A percentile compares a stretch with the other conserved stretches of the same genome.
phyloP scores from a whole-genome alignment of 257 asterid species.

The Scutellaria galericulata region DNA sequence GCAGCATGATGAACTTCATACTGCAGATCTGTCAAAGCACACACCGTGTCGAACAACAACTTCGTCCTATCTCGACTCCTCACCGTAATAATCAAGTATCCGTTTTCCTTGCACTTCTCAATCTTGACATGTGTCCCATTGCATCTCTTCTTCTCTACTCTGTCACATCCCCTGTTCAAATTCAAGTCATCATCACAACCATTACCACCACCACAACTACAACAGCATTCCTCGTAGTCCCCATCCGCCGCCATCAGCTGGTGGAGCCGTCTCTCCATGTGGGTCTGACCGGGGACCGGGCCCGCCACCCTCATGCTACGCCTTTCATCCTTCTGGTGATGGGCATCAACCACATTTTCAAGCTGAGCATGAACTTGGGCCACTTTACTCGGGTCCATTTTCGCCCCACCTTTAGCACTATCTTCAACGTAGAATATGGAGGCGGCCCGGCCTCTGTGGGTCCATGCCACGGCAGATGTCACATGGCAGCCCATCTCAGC shows the following conservation, averaged over 20 bases:
- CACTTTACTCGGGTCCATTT: conserved; percentile 53
- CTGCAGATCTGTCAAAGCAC: conserved; percentile 72
- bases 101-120: conserved; percentile 57
- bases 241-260: conserved; percentile 82
- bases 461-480: conserved; percentile 83
- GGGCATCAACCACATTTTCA: conserved; percentile 81
- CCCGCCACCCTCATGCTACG: conserved; percentile 62
- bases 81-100: conserved; percentile 63
- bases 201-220: conserved; percentile 48
- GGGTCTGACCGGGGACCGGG: conserved; percentile 58
- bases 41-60: conserved; percentile 76
- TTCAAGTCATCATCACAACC: conserved; percentile 42
- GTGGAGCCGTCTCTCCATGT: conserved; percentile 96
- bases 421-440: conserved; percentile 72
- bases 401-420: conserved; percentile 41
- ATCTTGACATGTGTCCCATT: conserved; percentile 67
- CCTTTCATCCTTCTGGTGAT: conserved; percentile 59
- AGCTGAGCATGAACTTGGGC: conserved; percentile 76
- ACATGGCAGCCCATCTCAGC: conserved; percentile 81
- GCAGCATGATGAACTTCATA: conserved; percentile 83
- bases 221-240: conserved; percentile 71
- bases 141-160: conserved; percentile 37
- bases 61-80: conserved; percentile 77
- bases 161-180: no score
- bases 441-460: conserved; percentile 75